Conservation (phyloP, 768 basidiomycete species). For the Chalciporus sphaerocephalus region DNA sequence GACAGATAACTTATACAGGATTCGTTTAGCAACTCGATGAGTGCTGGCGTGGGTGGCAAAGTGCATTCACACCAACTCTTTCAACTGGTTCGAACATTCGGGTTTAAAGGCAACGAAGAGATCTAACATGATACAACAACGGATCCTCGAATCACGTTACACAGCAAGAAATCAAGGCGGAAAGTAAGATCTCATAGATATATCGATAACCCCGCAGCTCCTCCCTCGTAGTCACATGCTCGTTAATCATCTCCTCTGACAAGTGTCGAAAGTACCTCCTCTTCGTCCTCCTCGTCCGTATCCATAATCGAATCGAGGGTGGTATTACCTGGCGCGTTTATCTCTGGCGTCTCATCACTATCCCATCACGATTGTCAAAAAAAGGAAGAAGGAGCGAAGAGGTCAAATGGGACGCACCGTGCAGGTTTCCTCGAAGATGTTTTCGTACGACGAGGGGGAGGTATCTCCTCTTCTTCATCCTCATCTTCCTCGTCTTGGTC, state of each 20-base stretch:
- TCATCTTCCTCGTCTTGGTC: constrained; percentile 40
- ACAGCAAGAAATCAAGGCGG: no score
- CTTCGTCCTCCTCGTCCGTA: constrained; percentile 46
- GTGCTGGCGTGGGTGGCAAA: no score
- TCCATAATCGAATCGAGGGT: constrained; percentile 52
- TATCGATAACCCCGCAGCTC: no score
- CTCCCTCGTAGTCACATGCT: no score
- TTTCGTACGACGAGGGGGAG: constrained; percentile 22
- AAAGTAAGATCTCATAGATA: no score
- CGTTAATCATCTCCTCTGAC: background rate
- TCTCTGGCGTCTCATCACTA: constrained; percentile 9
- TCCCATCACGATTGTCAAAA: background rate
- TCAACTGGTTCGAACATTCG: no score
- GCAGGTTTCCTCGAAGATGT: background rate
- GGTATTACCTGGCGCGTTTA: constrained; percentile 9
- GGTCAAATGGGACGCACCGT: constrained; percentile 11
- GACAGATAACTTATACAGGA: no score
- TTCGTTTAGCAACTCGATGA: no score
- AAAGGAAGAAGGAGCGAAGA: background rate
- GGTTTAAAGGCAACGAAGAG: no score
- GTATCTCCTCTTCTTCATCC: constrained; percentile 39
- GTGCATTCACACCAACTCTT: no score
- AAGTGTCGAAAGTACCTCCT: constrained; percentile 39
- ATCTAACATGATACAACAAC: no score
- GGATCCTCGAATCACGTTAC: no score